Evolutionary conservation across 73 alveolate species (phyloP).

Genomic region (Effrenium voratum): DNA sequence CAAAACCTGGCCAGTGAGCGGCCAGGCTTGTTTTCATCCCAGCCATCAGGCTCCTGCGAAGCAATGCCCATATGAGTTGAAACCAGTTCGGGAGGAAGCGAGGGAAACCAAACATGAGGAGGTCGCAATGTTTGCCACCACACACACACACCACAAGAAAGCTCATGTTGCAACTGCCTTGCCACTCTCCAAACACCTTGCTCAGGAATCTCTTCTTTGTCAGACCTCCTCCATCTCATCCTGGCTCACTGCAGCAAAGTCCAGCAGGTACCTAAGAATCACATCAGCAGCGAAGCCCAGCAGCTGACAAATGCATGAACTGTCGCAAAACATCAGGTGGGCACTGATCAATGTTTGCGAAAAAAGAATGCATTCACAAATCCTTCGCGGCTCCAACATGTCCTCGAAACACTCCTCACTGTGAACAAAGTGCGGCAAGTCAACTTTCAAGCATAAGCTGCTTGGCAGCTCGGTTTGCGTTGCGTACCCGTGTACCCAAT

Average conservation of each 20-base stretch:
- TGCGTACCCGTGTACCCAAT: no score
- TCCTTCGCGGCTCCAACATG: no score
- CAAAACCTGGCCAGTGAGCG: slow-evolving; percentile 65
- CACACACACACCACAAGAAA: neutral
- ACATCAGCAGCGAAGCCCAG: no score
- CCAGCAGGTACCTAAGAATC: slow-evolving; percentile 43
- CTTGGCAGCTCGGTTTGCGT: no score
- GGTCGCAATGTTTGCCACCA: neutral
- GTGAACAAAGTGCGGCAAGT: no score
- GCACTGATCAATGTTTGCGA: no score
- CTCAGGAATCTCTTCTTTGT: neutral
- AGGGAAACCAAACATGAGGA: neutral
- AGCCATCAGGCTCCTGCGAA: neutral
- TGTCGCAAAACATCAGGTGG: no score
- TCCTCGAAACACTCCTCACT: no score
- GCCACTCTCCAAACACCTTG: neutral
- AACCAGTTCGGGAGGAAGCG: neutral
- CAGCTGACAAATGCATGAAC: no score
- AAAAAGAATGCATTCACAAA: no score
- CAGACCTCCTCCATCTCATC: slow-evolving; percentile 23
- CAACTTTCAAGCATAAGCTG: no score
- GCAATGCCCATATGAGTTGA: neutral
- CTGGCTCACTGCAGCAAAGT: slow-evolving; percentile 87
- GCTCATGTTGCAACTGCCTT: neutral
- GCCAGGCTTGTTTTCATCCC: slow-evolving; percentile 85